Base-by-base conservation (phyloP, 345 rosid species). In the Salix koriyanagi region DNA sequence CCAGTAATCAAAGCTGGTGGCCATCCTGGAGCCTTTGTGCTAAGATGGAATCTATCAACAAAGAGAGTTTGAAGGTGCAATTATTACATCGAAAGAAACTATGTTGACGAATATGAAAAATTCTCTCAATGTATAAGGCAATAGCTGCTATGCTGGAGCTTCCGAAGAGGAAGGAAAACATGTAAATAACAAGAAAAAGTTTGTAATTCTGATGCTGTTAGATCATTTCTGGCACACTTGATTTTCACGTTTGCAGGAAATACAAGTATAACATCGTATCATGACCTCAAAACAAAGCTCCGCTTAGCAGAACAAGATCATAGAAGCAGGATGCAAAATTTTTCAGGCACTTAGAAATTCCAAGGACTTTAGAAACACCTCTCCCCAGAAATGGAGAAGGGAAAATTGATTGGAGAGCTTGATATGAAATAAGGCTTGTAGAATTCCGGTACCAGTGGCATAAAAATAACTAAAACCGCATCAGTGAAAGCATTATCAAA, bases 1-100 rank as follows among this genome's bases (percentile, higher is more conserved):
- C 99, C 99, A 93, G 81, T 83, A 96, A 81, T 80, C 87, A 89
- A 89, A 96, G 90, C 92, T 88, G 75, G 84, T 75, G 60, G 84
- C 84, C 97, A 92, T 91, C 79, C 84, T 77, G 60, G 76, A 76
- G 79, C 67, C 72, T 81, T 61, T 30, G 76, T 30, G 39, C 71
- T 50, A 39, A 52, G 42, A 77, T 10, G 28, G 26, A 26, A 73
- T 66, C 85, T 81, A 75, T 26, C 65, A 64, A 75, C 28, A 36
- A 36, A 30, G 28, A 16, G 37, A 6, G 16, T 41, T 14, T 41
- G 69, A 69, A 60, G 67, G 56, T 39, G 54, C 37, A 69, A 12
- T 54, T 37, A 52, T 48, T 39, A 61, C 58, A 26, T 18, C 56
- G 34, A 39, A 13, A 72, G 15, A 32, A 73, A 65, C 18, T 28